phyloP scores from a whole-genome alignment of 2,329 filamentous ascomycete genomes.

The Cyphellophora europaea region DNA sequence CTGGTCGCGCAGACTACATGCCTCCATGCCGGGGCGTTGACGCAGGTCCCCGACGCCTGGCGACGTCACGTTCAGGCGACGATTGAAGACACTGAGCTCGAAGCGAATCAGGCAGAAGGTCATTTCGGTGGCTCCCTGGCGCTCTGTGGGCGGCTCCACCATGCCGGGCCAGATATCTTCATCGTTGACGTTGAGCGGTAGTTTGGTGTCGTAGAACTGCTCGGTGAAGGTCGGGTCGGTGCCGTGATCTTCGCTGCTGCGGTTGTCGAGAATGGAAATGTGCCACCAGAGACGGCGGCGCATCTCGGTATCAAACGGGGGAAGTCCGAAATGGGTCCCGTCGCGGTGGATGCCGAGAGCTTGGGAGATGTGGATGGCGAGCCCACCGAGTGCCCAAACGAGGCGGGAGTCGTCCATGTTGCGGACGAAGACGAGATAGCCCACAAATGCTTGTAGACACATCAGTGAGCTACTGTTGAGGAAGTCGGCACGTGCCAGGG shows the following conservation, averaged over 20 bases:
- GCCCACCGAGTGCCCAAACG: slow-evolving; percentile 33
- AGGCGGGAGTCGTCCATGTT: slow-evolving; percentile 32
- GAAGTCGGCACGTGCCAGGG: slow-evolving; percentile 53
- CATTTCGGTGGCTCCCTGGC: slow-evolving; percentile 44
- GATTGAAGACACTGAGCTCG: slow-evolving; percentile 39
- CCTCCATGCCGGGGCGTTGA: slow-evolving; percentile 4
- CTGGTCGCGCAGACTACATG: slow-evolving; percentile 2
- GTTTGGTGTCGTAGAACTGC: slow-evolving; percentile 49
- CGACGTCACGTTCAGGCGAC: slow-evolving; percentile 28
- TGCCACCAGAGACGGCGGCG: slow-evolving; percentile 29
- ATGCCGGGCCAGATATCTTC: slow-evolving; percentile 39
- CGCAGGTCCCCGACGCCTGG: slow-evolving; percentile 19
- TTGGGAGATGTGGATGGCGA: slow-evolving; percentile 31
- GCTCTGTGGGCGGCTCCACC: slow-evolving; percentile 37
- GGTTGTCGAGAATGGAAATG: slow-evolving; percentile 44
- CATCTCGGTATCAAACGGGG: slow-evolving; percentile 42
- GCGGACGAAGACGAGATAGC: slow-evolving; percentile 51
- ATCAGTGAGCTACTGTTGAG: slow-evolving; percentile 53
- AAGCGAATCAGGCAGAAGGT: slow-evolving; percentile 43
- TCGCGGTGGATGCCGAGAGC: slow-evolving; percentile 33
- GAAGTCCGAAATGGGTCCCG: slow-evolving; percentile 37
- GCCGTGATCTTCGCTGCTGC: slow-evolving; percentile 55
- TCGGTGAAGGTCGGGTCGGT: slow-evolving; percentile 51
- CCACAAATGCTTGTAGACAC: slow-evolving; percentile 52
- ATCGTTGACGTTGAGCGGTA: slow-evolving; percentile 42